phyloP scores from a whole-genome alignment of 805 yeast species.

The Metschnikowia rubicola region DNA sequence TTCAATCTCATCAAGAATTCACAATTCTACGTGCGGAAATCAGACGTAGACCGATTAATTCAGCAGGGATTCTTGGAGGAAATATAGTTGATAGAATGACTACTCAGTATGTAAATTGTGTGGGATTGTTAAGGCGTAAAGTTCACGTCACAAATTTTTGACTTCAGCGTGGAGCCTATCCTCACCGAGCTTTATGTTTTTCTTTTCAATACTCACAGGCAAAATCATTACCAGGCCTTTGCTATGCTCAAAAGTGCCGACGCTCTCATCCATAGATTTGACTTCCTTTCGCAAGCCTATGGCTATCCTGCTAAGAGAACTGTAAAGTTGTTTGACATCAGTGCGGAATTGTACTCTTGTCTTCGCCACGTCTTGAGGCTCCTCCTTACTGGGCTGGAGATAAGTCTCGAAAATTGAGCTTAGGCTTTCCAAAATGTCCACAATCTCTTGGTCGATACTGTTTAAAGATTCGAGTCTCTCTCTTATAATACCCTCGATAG shows the following conservation, averaged over 20 bases:
- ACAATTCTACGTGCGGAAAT: constrained; percentile 89
- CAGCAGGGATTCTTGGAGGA: constrained; percentile 92
- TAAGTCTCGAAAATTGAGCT: constrained; percentile 46
- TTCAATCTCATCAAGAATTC: constrained; percentile 90
- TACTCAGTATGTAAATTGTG: no score
- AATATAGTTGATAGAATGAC: constrained; percentile 30
- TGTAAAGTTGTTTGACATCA: constrained; percentile 49
- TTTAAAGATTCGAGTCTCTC: constrained; percentile 50
- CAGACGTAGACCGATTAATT: constrained; percentile 89
- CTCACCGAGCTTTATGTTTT: constrained; percentile 64
- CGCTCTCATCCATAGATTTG: constrained; percentile 57
- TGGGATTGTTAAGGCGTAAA: no score
- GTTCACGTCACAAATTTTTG: constrained; percentile 8
- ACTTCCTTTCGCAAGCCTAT: constrained; percentile 63
- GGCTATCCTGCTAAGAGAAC: constrained; percentile 55
- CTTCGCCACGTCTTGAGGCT: constrained; percentile 20
- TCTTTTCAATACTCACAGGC: constrained; percentile 66
- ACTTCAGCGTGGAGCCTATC: constrained; percentile 53
- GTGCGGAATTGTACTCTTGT: constrained; percentile 39
- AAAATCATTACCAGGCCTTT: constrained; percentile 50
- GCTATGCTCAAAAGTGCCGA: constrained; percentile 44
- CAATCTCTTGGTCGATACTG: constrained; percentile 51
- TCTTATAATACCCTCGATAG: constrained; percentile 35
- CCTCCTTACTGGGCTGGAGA: constrained; percentile 27
- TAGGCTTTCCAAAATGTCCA: constrained; percentile 47